phyloP scores from a whole-genome alignment of 164 flowering plant species.

The Nymphaea thermarum region DNA sequence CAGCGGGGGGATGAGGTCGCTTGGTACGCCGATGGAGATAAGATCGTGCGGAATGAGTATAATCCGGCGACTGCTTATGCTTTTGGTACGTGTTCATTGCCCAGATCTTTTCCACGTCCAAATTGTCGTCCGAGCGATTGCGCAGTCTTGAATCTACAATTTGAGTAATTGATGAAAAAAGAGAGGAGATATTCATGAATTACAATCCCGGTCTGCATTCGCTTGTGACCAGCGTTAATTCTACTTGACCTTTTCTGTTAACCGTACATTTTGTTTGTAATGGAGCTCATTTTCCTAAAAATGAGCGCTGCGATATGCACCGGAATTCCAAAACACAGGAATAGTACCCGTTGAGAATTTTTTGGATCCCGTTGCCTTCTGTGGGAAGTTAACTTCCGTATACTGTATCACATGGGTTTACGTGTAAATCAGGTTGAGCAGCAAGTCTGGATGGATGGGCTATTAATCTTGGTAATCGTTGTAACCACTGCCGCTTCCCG shows the following conservation, averaged over 20 bases:
- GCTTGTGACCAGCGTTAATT: neutral
- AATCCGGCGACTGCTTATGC: conserved; percentile 88
- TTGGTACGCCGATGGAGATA: conserved; percentile 95
- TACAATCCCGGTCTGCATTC: neutral
- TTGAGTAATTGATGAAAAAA: neutral
- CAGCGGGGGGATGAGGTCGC: conserved; percentile 91
- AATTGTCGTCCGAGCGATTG: neutral
- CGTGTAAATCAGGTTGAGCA: neutral
- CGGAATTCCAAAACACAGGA: neutral
- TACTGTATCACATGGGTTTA: neutral
- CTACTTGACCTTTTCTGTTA: neutral
- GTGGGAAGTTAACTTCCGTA: neutral
- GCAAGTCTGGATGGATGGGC: neutral
- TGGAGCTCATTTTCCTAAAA: neutral
- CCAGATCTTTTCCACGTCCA: neutral
- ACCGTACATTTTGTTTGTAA: neutral
- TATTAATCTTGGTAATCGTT: too few relatives aligned
- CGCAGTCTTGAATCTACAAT: neutral
- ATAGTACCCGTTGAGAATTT: neutral
- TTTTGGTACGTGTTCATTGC: conserved; percentile 45
- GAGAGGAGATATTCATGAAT: neutral
- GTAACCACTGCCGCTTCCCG: too few relatives aligned
- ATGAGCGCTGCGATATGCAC: too few relatives aligned
- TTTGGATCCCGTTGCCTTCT: neutral
- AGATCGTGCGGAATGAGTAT: conserved; percentile 71